phyloP scores from a whole-genome alignment of 169 alveolate species.

The Sarcocystis neurona region DNA sequence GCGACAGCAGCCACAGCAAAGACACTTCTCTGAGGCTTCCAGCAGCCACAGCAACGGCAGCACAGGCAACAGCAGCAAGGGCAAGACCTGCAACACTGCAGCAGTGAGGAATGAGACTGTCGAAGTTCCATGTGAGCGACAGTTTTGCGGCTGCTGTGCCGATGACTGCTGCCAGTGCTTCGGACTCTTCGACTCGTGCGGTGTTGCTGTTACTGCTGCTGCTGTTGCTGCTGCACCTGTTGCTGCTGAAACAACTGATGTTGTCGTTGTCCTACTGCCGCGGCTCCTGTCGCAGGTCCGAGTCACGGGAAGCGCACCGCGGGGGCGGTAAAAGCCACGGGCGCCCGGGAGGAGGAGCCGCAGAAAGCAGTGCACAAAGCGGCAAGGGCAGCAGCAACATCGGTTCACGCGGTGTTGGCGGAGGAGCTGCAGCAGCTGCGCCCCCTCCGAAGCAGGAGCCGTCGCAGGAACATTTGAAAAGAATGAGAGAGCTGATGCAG shows the following conservation, averaged over 20 bases:
- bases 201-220: background rate
- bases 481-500: constrained; percentile 17
- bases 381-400: background rate
- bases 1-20: background rate
- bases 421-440: background rate
- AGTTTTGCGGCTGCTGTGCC: constrained; percentile 1
- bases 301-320: background rate
- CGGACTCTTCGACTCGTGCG: background rate
- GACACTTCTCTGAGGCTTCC: background rate
- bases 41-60: constrained; percentile 22
- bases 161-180: background rate
- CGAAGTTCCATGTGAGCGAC: too few species aligned
- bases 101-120: too few species aligned
- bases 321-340: background rate
- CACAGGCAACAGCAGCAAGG: background rate
- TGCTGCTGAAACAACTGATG: background rate
- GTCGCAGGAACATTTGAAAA: constrained; percentile 3
- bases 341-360: background rate
- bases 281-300: background rate
- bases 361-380: too few species aligned
- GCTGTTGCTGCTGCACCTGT: background rate
- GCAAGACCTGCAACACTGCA: background rate
- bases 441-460: background rate
- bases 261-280: background rate
- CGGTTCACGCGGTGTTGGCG: background rate